phyloP scores from a whole-genome alignment of 1,284 basidiomycete genomes.

The Tylopilus microsporus region DNA sequence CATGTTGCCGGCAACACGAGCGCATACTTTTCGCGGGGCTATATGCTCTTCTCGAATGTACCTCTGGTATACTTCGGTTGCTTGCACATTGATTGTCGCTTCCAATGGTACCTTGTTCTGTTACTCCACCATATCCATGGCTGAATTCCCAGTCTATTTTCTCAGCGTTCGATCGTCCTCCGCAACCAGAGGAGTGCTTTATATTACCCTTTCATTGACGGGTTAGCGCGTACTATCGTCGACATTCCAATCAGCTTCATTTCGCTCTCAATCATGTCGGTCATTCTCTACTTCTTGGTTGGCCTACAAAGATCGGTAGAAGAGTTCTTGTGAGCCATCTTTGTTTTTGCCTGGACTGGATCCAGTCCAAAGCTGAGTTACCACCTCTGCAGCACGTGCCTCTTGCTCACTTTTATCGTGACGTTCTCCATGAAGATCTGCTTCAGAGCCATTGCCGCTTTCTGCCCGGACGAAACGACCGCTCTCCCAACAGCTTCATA shows the following conservation, averaged over 20 bases:
- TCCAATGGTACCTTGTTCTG: slow-evolving; percentile 24
- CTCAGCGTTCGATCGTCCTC: slow-evolving; percentile 53
- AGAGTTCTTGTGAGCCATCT: slow-evolving; percentile 37
- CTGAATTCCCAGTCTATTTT: slow-evolving; percentile 43
- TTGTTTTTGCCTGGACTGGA: too few relatives aligned
- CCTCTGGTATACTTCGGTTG: slow-evolving; percentile 32
- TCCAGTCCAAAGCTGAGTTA: too few relatives aligned
- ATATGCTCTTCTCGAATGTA: slow-evolving; percentile 65
- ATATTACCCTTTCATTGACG: slow-evolving; percentile 51
- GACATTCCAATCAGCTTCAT: slow-evolving; percentile 52
- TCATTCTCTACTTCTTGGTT: slow-evolving; percentile 55
- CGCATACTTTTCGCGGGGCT: slow-evolving; percentile 75
- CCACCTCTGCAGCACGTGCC: slow-evolving; percentile 39
- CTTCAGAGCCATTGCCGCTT: slow-evolving; percentile 55
- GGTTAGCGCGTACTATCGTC: slow-evolving; percentile 55
- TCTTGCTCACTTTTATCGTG: slow-evolving; percentile 45
- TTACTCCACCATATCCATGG: slow-evolving; percentile 11
- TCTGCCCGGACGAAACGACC: slow-evolving; percentile 43
- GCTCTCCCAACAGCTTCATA: slow-evolving; percentile 54
- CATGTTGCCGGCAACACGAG: slow-evolving; percentile 51
- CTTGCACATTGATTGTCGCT: slow-evolving; percentile 22
- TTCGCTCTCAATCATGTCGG: slow-evolving; percentile 40
- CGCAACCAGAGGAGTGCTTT: slow-evolving; percentile 47
- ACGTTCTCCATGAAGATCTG: slow-evolving; percentile 57
- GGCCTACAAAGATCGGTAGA: slow-evolving; percentile 38